Base-by-base conservation (phyloP, 1,139 yeast species). In the Wickerhamomyces sp. region DNA sequence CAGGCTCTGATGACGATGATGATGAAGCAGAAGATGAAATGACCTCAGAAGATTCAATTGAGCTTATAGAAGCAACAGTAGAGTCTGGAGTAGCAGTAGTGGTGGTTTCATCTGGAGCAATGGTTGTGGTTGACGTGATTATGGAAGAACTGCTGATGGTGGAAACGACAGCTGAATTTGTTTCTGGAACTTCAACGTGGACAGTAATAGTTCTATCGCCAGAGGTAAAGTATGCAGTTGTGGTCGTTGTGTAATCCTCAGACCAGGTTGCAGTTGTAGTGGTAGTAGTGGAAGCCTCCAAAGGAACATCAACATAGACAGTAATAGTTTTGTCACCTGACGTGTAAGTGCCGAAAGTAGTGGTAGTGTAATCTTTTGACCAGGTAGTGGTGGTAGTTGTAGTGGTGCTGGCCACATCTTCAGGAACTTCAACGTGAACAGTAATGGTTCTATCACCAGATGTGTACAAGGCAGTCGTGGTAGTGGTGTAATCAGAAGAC, bases 261-360 rank as follows among this genome's bases (percentile, higher is more conserved):
- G 16, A 15, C 33, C 33, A 31, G n/a, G 30, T 31, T 14, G 20
- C 11, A n/a, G 33, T 31, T 4, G 29, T 15, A 10, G 33, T 31
- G 6, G 33, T 31, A 6, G 33, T 31, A 9, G 33, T 31, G 15
- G 26, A 12, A 13, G n/a, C n/a, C n/a, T n/a, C n/a, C n/a, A n/a
- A n/a, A n/a, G 35, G 35, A 24, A 32, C 28, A 24, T 27, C 34
- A 16, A 32, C 27, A 22, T 21, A 15, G 14, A 32, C 27, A 22
- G 30, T 32, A 8, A 32, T 17, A 9, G 27, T 32, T 6, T 11
- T 11, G 14, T 26, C 34, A 22, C 30, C 34, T 3, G 34, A 23
- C 1, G 30, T 17, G 7, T 6, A 23, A 26, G 30, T 23, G 5
- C 2, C 30, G 15, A 30, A 26, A 11, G 34, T 26, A 18, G 34